Conservation (phyloP, 2,329 filamentous ascomycete species). For the Pyrenochaeta sp. region DNA sequence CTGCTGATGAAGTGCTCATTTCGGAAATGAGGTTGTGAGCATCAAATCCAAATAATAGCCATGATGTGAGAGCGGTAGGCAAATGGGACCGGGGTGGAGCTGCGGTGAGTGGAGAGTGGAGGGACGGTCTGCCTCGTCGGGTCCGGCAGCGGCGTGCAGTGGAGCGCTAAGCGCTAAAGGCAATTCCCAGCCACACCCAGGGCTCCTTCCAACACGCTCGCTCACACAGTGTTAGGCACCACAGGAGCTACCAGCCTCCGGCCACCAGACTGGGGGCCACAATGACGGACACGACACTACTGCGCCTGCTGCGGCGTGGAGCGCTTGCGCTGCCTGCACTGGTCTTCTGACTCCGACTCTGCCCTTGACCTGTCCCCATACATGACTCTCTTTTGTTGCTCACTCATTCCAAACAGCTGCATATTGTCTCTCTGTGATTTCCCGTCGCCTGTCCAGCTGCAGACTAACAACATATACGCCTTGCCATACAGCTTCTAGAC, state of each 20-base stretch:
- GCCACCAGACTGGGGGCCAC: too few species aligned
- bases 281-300: constrained; percentile 5
- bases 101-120: too few species aligned
- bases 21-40: too few species aligned
- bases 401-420: constrained; percentile 5
- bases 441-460: too few species aligned
- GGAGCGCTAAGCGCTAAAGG: constrained; percentile 9
- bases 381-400: constrained; percentile 10
- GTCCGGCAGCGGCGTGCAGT: not conserved
- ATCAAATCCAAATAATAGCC: too few species aligned
- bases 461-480: too few species aligned
- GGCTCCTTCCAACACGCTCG: constrained; percentile 1
- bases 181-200: constrained; percentile 10
- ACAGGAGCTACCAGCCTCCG: constrained; percentile 8
- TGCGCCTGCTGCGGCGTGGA: constrained; percentile 6
- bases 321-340: constrained; percentile 7
- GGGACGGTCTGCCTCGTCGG: constrained; percentile 7
- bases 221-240: too few species aligned
- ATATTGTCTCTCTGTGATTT: constrained; percentile 4
- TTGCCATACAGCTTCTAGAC: too few species aligned
- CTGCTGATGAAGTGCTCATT: too few species aligned
- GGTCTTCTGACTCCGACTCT: constrained; percentile 8
- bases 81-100: too few species aligned
- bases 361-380: constrained; percentile 11
- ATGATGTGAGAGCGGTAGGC: too few species aligned